Conservation (phyloP, 192 early-diverging fungal genomes). For the Coemansia furcata region DNA sequence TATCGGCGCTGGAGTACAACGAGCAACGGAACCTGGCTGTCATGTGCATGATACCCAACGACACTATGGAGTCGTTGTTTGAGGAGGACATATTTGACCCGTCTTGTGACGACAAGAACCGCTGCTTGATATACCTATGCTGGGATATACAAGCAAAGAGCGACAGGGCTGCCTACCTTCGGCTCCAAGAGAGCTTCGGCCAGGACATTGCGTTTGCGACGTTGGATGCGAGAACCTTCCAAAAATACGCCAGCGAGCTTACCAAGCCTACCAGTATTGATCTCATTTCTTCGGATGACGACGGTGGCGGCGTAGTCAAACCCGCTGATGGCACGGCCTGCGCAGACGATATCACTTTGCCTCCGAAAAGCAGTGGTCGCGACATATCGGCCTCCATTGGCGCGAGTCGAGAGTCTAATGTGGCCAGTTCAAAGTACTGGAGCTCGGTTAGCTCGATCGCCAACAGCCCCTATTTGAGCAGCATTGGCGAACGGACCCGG, state of each 20-base stretch:
- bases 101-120: conserved; percentile 8
- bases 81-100: conserved; percentile 28
- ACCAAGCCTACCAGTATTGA: conserved; percentile 31
- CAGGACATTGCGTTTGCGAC: neutral
- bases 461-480: neutral
- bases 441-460: neutral
- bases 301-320: neutral
- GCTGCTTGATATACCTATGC: conserved; percentile 22
- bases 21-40: conserved; percentile 10
- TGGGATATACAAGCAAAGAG: conserved; percentile 1
- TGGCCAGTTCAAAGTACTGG: conserved; percentile 12
- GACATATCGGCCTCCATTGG: neutral
- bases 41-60: conserved; percentile 25
- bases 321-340: too few relatives aligned
- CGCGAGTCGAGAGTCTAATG: neutral
- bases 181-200: conserved; percentile 9
- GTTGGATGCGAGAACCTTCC: conserved; percentile 3
- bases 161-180: neutral
- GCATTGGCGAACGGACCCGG: neutral
- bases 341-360: neutral
- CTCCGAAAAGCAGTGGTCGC: neutral
- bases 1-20: conserved; percentile 20
- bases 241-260: conserved; percentile 21
- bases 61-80: conserved; percentile 36
- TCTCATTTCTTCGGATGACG: conserved; percentile 35